Evolutionary conservation across 2,329 filamentous ascomycete genomes (phyloP).

Genomic region (Colletotrichum gigasporum): DNA sequence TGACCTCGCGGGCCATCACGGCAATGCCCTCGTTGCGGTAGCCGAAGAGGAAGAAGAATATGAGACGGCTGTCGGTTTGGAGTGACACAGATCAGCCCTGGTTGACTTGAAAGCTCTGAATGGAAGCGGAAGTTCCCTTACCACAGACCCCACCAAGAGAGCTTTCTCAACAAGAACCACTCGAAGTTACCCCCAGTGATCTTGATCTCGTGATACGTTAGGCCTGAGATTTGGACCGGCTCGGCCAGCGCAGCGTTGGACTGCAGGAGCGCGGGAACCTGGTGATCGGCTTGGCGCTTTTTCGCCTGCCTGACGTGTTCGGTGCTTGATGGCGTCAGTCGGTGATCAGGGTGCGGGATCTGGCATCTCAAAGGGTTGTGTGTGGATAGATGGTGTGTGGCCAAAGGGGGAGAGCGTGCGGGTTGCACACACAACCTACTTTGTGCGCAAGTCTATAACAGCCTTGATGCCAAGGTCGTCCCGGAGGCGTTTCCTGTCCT

Average conservation of each 20-base stretch:
- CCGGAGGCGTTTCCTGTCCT: conserved; percentile 69
- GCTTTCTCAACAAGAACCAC: conserved; percentile 70
- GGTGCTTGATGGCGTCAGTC: conserved; percentile 58
- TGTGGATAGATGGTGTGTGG: too few species aligned
- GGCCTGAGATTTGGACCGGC: conserved; percentile 69
- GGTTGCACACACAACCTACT: conserved; percentile 54
- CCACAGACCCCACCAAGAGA: conserved; percentile 75
- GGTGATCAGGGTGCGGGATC: conserved; percentile 2
- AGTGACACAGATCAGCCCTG: background rate
- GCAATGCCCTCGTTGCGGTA: conserved; percentile 75
- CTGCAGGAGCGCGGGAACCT: conserved; percentile 53
- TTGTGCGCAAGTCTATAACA: conserved; percentile 82
- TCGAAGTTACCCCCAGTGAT: conserved; percentile 80
- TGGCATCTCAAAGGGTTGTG: background rate
- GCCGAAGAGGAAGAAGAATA: conserved; percentile 71
- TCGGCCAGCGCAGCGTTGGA: conserved; percentile 62
- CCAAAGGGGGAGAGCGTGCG: background rate
- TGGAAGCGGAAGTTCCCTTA: conserved; percentile 44
- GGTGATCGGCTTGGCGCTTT: conserved; percentile 63
- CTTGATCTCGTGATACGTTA: conserved; percentile 74
- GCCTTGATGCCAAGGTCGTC: conserved; percentile 72
- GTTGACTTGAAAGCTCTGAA: background rate
- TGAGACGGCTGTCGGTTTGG: conserved; percentile 61
- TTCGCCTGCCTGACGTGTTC: conserved; percentile 76
- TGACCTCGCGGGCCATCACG: conserved; percentile 75